Base-by-base conservation (phyloP, 2,329 filamentous ascomycete species). In the Pseudogymnoascus verrucosus region DNA sequence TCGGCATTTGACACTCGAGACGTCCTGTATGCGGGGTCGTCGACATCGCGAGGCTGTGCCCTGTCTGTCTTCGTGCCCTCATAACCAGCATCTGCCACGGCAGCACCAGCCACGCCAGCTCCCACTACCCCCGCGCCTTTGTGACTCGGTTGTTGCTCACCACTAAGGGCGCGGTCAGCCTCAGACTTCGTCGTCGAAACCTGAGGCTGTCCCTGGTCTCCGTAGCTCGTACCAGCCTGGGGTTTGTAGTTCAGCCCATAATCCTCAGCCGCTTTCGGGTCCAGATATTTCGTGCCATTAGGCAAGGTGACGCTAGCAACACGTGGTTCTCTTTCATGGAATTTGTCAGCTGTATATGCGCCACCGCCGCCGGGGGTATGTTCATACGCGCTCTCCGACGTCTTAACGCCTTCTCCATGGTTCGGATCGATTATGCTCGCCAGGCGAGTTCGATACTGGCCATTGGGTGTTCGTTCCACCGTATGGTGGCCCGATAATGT, bases 41-140 rank as follows among this genome's bases (percentile, higher is more conserved):
- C 39, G 39, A 40, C 37, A 40, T 16, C 10, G 8, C 8, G 39
- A 42, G 39, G n/a, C 3, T 42, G 39, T 21, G 40, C 40, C 19
- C 19, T 44, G 19, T 44, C 40, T 54, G 42, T 11, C 42, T 54
- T 54, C 2, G 47, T 54, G 26, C 14, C 47, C 47, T 54, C 26
- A 8, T 16, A 54, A 11, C 47, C 47, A 12, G 10, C 51, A 61
- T n/a, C 59, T 40, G 59, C 34, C 3, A n/a, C 34, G 12, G 5
- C 59, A 61, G 59, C 59, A 26, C 59, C 59, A 40, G 11, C 51
- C 19, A 40, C 23, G 34, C 59, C 59, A 42, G 59, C 57, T 36
- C 57, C 57, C 3, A 12, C 16, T 31, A 12, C 14, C n/a, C 47
- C 47, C 31, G 26, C 51, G 3, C 23, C 47, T 16, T 12, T 28